Evolutionary conservation across 371 early-diverging fungal genomes (phyloP).

Genomic region (Rhizopus microsporus): DNA sequence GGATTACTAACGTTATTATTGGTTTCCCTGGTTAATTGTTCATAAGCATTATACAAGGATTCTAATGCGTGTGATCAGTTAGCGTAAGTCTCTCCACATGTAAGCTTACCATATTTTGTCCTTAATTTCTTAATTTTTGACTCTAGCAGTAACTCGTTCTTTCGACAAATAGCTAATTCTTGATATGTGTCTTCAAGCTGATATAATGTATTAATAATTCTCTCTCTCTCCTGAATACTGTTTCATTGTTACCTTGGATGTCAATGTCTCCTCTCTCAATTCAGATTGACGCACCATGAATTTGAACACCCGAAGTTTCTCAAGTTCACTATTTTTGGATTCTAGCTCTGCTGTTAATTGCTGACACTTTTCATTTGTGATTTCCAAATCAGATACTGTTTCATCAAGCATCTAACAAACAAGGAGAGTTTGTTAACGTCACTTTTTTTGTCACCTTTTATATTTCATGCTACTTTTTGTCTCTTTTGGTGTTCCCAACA

Average conservation of each 20-base stretch:
- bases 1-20: too few relatives aligned
- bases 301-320: constrained; percentile 45
- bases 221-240: not conserved
- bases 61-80: constrained; percentile 10
- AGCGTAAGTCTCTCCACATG: not conserved
- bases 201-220: not conserved
- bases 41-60: constrained; percentile 17
- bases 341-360: constrained; percentile 40
- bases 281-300: constrained; percentile 50
- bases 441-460: not conserved
- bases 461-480: constrained; percentile 29
- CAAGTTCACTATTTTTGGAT: constrained; percentile 33
- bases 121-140: constrained; percentile 36
- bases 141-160: constrained; percentile 36
- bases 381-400: constrained; percentile 39
- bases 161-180: constrained; percentile 32
- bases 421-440: not conserved
- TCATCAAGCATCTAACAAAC: constrained; percentile 32
- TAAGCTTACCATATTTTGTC: constrained; percentile 28
- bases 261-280: constrained; percentile 39
- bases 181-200: constrained; percentile 47
- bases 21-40: constrained; percentile 22
- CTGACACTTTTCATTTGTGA: constrained; percentile 32
- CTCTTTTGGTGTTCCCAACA: constrained; percentile 39
- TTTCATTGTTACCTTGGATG: constrained; percentile 33